phyloP scores from a whole-genome alignment of 805 yeast species.

The Wilhelminamyces savonicus region DNA sequence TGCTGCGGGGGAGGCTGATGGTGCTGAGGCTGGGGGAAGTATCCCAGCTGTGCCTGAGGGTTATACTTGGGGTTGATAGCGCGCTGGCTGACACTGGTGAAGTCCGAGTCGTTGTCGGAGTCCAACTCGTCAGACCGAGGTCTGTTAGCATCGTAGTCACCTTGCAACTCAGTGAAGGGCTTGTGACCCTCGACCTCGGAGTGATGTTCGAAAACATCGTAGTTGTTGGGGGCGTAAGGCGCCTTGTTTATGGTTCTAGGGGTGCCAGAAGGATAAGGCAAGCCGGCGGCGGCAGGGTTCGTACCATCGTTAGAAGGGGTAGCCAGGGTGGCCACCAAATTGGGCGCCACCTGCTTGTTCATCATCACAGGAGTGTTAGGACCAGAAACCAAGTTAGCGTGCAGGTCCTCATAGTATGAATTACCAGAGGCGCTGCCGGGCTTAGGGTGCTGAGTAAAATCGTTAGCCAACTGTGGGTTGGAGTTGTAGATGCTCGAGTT shows the following conservation, averaged over 20 bases:
- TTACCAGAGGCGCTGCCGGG: constrained; percentile 7
- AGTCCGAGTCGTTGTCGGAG: constrained; percentile 51
- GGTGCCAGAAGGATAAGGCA: constrained; percentile 20
- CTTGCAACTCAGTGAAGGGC: constrained; percentile 36
- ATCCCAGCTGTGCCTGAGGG: constrained; percentile 2
- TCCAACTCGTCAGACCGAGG: constrained; percentile 9
- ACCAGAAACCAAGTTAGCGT: constrained; percentile 21
- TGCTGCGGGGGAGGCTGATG: constrained; percentile 3
- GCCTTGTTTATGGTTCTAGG: constrained; percentile 12
- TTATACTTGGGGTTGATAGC: constrained; percentile 53
- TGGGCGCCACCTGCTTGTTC: constrained; percentile 27
- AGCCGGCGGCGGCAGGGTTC: constrained; percentile 5
- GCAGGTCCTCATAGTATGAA: constrained; percentile 3
- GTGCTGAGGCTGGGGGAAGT: constrained; percentile 7
- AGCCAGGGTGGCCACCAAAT: constrained; percentile 18
- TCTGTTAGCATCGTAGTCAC: constrained; percentile 2
- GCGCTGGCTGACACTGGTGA: constrained; percentile 75
- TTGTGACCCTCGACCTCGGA: constrained; percentile 41
- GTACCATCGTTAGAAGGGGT: constrained; percentile 21
- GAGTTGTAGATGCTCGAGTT: constrained; percentile 24
- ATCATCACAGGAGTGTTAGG: constrained; percentile 29
- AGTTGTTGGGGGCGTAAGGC: constrained; percentile 7
- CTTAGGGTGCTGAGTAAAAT: constrained; percentile 20
- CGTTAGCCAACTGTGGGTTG: constrained; percentile 26
- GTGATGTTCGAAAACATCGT: constrained; percentile 39